A percentile compares a stretch with the other conserved stretches of the same genome.
These are phyloP conservation scores for Tetraselmis chui DNA, from an alignment of 139 green algal species.

Conservation along the genomic window DNA sequence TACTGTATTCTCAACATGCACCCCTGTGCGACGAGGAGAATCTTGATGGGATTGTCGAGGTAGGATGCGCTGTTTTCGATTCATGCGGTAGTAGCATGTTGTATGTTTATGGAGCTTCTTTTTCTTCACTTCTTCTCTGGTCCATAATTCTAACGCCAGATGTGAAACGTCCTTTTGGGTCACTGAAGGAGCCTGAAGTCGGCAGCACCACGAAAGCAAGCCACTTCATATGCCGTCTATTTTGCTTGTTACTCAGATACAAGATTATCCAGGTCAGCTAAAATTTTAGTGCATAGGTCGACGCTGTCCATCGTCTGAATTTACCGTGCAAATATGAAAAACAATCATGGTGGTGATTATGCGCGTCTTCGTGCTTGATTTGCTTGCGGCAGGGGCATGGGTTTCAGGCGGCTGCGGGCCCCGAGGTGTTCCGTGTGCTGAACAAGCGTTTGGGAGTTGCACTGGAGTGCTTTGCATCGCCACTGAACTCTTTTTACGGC, in stretches of 20 bases:
- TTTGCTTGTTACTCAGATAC: constrained; percentile 15
- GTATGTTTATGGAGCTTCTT: neutral
- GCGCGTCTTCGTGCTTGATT: neutral
- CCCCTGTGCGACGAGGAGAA: neutral
- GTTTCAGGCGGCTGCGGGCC: constrained; percentile 9
- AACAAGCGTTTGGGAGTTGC: constrained; percentile 3
- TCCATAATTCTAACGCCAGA: too few species aligned
- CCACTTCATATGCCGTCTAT: constrained; percentile 2
- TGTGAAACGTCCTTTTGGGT: neutral
- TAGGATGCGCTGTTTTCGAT: neutral
- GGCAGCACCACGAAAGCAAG: neutral
- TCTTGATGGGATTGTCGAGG: neutral
- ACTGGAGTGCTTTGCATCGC: constrained; percentile 22
- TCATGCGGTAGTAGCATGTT: neutral
- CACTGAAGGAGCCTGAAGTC: neutral
- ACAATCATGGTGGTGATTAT: neutral
- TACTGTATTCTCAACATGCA: neutral
- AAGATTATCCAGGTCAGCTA: constrained; percentile 11
- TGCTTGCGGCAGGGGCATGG: constrained; percentile 18
- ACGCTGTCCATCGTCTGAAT: neutral
- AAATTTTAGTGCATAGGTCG: neutral
- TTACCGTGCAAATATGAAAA: neutral
- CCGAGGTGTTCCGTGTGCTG: constrained; percentile 2
- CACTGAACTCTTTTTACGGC: constrained; percentile 12
- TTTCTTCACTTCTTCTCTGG: too few species aligned